Evolutionary conservation across 1,139 yeast genomes (phyloP).

Genomic region (Taphrina deformans): DNA sequence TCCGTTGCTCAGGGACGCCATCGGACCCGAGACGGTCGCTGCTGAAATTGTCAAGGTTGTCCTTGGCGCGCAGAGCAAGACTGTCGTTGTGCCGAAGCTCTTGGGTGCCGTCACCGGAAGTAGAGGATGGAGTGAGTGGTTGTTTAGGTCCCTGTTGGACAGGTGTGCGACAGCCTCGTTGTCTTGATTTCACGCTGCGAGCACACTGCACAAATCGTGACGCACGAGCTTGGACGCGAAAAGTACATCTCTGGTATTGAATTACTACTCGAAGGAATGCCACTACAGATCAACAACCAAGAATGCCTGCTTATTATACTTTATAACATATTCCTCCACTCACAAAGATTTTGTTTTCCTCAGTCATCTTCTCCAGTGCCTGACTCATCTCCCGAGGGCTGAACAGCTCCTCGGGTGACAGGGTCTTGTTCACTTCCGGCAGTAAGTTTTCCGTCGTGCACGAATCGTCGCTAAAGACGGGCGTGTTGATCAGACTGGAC

Average conservation of each 20-base stretch:
- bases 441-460: constrained; percentile 42
- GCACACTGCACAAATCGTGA: neutral
- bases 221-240: no score
- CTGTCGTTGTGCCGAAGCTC: neutral
- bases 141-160: neutral
- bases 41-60: neutral
- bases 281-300: neutral
- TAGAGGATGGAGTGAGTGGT: constrained; percentile 5
- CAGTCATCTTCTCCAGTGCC: constrained; percentile 46
- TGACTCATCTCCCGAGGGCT: constrained; percentile 45
- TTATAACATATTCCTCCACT: constrained; percentile 28
- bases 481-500: constrained; percentile 45
- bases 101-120: neutral
- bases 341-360: constrained; percentile 45
- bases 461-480: constrained; percentile 43
- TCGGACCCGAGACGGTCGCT: neutral
- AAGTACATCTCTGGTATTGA: no score
- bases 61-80: neutral
- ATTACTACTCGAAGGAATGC: no score
- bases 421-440: constrained; percentile 44
- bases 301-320: neutral
- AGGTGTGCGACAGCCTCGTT: neutral
- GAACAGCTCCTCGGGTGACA: constrained; percentile 47
- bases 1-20: constrained; percentile 2
- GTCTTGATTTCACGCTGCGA: neutral